phyloP scores from a whole-genome alignment of 768 basidiomycete genomes.

The Tulasnella sp. region DNA sequence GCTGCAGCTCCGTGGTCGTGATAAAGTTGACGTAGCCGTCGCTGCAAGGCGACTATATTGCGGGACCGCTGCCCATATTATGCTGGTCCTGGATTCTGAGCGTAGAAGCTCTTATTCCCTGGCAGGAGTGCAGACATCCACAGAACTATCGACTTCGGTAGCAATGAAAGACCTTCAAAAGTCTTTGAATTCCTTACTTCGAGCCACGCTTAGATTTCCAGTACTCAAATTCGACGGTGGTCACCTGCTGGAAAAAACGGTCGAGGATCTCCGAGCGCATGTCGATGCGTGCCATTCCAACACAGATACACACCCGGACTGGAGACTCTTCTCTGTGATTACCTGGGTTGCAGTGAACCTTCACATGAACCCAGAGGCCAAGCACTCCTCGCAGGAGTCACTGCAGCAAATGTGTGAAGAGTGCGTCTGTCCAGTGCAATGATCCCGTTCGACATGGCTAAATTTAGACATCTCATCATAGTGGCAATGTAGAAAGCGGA shows the following conservation, averaged over 20 bases:
- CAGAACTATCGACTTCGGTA: background rate
- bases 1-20: background rate
- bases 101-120: background rate
- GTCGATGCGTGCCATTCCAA: background rate
- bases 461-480: background rate
- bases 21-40: background rate
- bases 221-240: background rate
- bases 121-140: background rate
- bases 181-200: background rate
- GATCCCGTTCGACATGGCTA: background rate
- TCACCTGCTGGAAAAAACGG: background rate
- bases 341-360: background rate
- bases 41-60: background rate
- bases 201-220: background rate
- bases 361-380: too few species aligned
- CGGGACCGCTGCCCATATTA: background rate
- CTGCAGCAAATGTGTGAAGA: background rate
- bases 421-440: background rate
- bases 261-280: background rate
- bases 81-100: background rate
- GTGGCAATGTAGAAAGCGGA: background rate
- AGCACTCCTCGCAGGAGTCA: background rate
- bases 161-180: too few species aligned
- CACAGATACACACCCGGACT: background rate
- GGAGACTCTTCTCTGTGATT: background rate